Evolutionary conservation across 108 stramenopile genomes (phyloP), one percentile per base, ranked within the genome.

Genomic region (Fragilariopsis cylindrus): DNA sequence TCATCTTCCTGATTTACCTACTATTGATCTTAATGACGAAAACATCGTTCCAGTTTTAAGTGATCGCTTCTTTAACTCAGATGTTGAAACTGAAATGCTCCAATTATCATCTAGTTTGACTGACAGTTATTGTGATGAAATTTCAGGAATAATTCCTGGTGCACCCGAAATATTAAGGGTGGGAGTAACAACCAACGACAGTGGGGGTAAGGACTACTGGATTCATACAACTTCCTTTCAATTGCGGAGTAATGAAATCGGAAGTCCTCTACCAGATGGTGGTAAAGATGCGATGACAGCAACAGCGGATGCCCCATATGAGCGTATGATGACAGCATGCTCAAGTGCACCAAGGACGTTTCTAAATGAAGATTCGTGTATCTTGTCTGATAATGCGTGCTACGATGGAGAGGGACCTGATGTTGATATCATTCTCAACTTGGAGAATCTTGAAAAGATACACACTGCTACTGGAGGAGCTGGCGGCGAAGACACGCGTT

Each of bases 311-410:
- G 55, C 55, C 7, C 55, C 55, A 13, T 11, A n/a, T 56, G 9
- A 9, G 18, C 55, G 9, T 19, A 56, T 56, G 55, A 56, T 19
- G 55, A 19, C 19, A 56, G 19, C 55, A 11, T 88, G 87, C 67
- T 55, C 74, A 4, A 85, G 83, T 66, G 82, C 63, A 15, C 77
- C 76, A 40, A 70, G 77, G 43, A 88, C 70, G 18, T 88, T 85
- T 57, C 44, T 85, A 41, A 88, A 88, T 67, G 87, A 88, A 73
- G 69, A 85, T 21, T 12, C 13, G 13, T 88, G 87, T 79, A 52
- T 56, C 42, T 52, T 87, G 45, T 73, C 79, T 9, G 48, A 69
- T 41, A 15, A 54, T 30, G 68, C 47, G 48, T 69, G 68, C 2
- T 47, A 69, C 18, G 49, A 15, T 12, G 68, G n/a, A 48, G 48